phyloP scores from a whole-genome alignment of 179 eudicot genomes.

The Spinacia oleracea region DNA sequence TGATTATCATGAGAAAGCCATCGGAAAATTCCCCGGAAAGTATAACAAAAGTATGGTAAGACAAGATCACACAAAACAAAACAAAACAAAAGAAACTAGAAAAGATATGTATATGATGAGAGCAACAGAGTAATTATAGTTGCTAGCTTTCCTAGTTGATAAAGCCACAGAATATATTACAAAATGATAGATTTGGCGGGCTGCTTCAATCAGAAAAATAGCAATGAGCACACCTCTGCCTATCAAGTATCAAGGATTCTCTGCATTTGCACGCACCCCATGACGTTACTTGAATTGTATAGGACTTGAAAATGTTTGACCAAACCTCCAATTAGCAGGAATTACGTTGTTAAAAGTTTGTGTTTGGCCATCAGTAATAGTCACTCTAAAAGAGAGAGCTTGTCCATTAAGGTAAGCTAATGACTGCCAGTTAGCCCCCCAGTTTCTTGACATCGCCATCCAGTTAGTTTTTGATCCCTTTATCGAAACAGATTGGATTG shows the following conservation, averaged over 20 bases:
- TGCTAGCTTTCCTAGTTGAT: background rate
- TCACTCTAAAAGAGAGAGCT: conserved; percentile 51
- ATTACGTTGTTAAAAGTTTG: conserved; percentile 37
- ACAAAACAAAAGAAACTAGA: background rate
- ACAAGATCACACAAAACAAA: background rate
- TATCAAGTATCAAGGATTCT: conserved; percentile 17
- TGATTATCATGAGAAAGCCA: too few species aligned
- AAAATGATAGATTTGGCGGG: conserved; percentile 31
- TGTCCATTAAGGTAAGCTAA: conserved; percentile 52
- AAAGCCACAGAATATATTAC: background rate
- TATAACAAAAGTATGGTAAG: too few species aligned
- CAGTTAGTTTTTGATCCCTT: conserved; percentile 57
- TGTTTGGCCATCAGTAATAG: conserved; percentile 52
- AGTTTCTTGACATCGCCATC: conserved; percentile 60
- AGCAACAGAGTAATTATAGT: background rate
- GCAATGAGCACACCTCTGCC: conserved; percentile 52
- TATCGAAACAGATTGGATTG: conserved; percentile 46
- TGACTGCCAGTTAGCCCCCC: conserved; percentile 80
- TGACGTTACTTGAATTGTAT: conserved; percentile 39
- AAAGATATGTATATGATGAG: background rate
- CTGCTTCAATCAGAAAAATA: conserved; percentile 31
- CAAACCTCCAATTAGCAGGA: conserved; percentile 54
- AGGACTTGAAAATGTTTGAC: conserved; percentile 51
- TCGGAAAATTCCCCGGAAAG: too few species aligned
- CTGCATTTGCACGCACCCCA: background rate